Evolutionary conservation across 2,329 filamentous ascomycete species (phyloP), one percentile per base, ranked within the genome.

Genomic region (Elsinoe fawcettii): DNA sequence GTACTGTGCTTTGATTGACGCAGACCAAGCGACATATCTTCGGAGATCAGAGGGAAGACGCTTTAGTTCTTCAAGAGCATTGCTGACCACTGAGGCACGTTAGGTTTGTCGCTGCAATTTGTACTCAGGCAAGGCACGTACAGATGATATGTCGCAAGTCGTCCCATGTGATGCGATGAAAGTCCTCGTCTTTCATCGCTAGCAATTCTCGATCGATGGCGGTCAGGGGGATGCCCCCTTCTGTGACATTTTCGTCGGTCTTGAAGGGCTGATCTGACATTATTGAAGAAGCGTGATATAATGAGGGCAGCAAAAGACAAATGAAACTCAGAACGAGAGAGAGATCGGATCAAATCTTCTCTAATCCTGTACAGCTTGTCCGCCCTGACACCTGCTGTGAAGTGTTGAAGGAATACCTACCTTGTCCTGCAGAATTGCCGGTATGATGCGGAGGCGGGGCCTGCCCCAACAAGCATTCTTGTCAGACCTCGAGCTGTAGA

Each of bases 11-110:
- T 82, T 83, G 39, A 76, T 79, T 34, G 77, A 69, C 39, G 71
- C 69, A 2, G 77, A 78, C 81, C 82, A 85, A 30, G 74, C 73
- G n/a, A 84, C 73, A 64, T 85, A 85, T 55, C 78, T 76, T 65
- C 74, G 74, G 14, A 84, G 71, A 62, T 82, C 77, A 60, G 78
- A 81, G 20, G 82, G 82, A 67, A 76, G 77, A 62, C 82, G 78
- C 65, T 80, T 82, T 9, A 85, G 71, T 32, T 76, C 69, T 59
- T 77, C 76, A 57, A 85, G 79, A 59, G 76, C 73, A 64, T 81
- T 79, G 36, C 73, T 71, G 16, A 71, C 67, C 67, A 58, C 39
- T 27, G 12, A 14, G 8, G 1, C n/a, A 39, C 11, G 51, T 36
- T n/a, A 46, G 18, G 25, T 3, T 30, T 27, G 46, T 12, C 34